Evolutionary conservation across 2,329 filamentous ascomycete genomes (phyloP).

Genomic region (Zymoseptoria pseudotritici): DNA sequence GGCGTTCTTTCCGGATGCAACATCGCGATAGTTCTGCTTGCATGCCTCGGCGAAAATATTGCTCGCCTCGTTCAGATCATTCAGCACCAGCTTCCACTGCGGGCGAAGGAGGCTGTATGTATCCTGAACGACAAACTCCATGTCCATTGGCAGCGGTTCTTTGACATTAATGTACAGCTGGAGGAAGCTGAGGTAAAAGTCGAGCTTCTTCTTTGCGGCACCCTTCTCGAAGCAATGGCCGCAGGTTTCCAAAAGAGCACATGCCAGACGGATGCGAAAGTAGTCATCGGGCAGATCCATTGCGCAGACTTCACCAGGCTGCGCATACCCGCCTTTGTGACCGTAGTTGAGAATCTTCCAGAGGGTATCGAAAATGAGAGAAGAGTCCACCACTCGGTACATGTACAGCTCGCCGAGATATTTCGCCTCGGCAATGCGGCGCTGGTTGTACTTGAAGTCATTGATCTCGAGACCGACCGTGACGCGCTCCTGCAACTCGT

Average conservation of each 20-base stretch:
- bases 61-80: constrained; percentile 73
- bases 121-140: constrained; percentile 94
- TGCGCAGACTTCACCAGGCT: constrained; percentile 66
- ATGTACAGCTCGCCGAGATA: constrained; percentile 96
- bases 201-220: constrained; percentile 88
- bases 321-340: constrained; percentile 71
- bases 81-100: constrained; percentile 76
- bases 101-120: constrained; percentile 77
- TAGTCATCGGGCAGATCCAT: constrained; percentile 90
- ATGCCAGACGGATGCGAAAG: constrained; percentile 86
- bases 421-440: constrained; percentile 89
- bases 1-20: constrained; percentile 58
- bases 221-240: constrained; percentile 95
- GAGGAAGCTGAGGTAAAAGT: constrained; percentile 94
- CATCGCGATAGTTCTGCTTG: constrained; percentile 77
- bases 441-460: constrained; percentile 95
- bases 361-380: constrained; percentile 88
- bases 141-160: constrained; percentile 84
- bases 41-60: constrained; percentile 82
- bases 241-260: constrained; percentile 86
- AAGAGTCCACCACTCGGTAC: constrained; percentile 92
- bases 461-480: constrained; percentile 85
- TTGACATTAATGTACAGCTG: constrained; percentile 96
- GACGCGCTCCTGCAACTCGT: constrained; percentile 83
- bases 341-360: constrained; percentile 94